A percentile compares a stretch with the other conserved stretches of the same genome.
These are phyloP conservation scores for Artemisia annua DNA, from an alignment of 129 eudicot species.

Conservation along the genomic window DNA sequence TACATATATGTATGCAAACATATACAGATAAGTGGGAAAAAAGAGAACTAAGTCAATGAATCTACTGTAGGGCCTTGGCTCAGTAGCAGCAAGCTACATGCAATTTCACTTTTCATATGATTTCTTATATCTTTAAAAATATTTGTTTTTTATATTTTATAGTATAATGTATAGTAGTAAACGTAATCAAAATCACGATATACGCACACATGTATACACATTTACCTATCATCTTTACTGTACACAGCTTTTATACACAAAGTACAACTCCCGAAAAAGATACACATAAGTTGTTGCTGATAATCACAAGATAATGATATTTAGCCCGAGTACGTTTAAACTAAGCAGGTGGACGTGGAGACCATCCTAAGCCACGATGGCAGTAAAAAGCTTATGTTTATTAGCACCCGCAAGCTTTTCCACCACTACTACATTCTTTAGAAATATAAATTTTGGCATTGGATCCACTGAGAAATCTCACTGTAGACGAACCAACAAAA, in stretches of 20 bases:
- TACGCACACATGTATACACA: too few species aligned
- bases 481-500: constrained; percentile 14
- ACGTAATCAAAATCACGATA: too few species aligned
- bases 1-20: too few species aligned
- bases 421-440: constrained; percentile 54
- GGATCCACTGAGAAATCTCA: constrained; percentile 55
- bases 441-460: constrained; percentile 79
- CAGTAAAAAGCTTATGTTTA: constrained; percentile 47
- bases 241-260: not conserved
- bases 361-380: constrained; percentile 38
- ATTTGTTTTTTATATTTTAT: too few species aligned
- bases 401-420: constrained; percentile 78
- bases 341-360: constrained; percentile 30
- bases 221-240: too few species aligned
- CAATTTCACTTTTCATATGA: too few species aligned
- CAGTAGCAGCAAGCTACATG: too few species aligned
- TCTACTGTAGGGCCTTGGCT: too few species aligned
- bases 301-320: not conserved
- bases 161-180: too few species aligned
- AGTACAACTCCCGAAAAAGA: not conserved
- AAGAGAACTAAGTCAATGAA: too few species aligned
- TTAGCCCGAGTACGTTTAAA: not conserved
- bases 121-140: too few species aligned
- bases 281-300: constrained; percentile 16
- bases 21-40: too few species aligned